Base-by-base conservation (phyloP, 495 filamentous ascomycete species). In the Pseudoneurospora amorphoporcata region DNA sequence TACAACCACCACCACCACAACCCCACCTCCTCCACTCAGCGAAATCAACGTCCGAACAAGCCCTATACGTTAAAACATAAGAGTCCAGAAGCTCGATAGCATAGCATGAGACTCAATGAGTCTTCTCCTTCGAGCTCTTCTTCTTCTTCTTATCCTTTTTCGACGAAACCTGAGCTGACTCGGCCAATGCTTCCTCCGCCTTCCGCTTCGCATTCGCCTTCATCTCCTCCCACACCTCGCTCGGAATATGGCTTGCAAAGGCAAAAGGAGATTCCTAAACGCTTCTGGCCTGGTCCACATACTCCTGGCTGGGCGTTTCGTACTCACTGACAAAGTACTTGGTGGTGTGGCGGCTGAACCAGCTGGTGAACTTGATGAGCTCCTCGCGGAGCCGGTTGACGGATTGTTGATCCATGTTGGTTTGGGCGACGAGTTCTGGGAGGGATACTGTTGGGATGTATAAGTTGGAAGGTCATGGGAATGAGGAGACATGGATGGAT, bases 381-480 rank as follows among this genome's bases (percentile, higher is more conserved):
- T 99, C 95, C 73, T 97, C 94, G 12, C 93, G 90, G 12, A 98
- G 88, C 43, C 93, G 90, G 74, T 90, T 92, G 69, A 95, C 92
- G 9, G 92, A 92, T 80, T 94, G 94, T 37, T 88, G 84, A 78
- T 98, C 95, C 95, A 99, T 97, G 81, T 97, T 97, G 39, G 95
- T 99, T 79, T 98, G 94, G 19, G 94, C 94, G 74, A 99, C 89
- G 38, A 98, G 88, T 80, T 99, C 95, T 0, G 96, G 95, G 75
- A 99, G 88, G 8, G 90, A 90, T 12, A 97, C 95, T 98, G 72
- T 8, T 45, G 45, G 14, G 4, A 29, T 5, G 16, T 47, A 74
- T 79, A 75, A 82, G 79, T 70, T 70, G 61, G 69, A 37, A 12
- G 16, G 12, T 65, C 29, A 32, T 0, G 39, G 41, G 9, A 3